A percentile compares a stretch with the other conserved stretches of the same genome.
phyloP scores from a whole-genome alignment of 1,284 basidiomycete genomes.

The Leccinum subrobustum region DNA sequence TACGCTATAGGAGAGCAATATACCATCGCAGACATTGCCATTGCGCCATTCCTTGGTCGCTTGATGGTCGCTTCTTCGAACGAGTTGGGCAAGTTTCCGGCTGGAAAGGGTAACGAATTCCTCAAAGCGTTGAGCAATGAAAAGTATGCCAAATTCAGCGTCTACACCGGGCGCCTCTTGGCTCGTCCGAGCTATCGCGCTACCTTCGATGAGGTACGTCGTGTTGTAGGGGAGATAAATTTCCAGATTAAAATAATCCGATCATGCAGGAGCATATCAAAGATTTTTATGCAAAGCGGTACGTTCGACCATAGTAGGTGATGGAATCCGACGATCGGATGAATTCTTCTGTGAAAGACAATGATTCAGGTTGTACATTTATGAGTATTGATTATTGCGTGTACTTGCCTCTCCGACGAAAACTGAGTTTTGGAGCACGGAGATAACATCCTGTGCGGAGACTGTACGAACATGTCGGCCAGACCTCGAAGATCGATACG shows the following conservation, averaged over 20 bases:
- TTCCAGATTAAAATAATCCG: not conserved
- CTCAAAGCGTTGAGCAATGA: conserved; percentile 23
- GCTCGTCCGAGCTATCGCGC: conserved; percentile 29
- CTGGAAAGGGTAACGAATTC: conserved; percentile 31
- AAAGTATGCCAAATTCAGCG: conserved; percentile 31
- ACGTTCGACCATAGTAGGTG: conserved; percentile 4
- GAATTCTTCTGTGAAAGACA: not conserved
- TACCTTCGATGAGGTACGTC: conserved; percentile 35
- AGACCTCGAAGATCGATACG: not conserved
- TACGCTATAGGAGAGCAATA: conserved; percentile 47
- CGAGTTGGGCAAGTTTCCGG: conserved; percentile 32
- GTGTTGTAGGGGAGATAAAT: not conserved
- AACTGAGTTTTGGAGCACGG: not conserved
- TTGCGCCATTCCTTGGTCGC: conserved; percentile 38
- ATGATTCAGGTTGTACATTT: not conserved
- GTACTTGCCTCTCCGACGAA: not conserved
- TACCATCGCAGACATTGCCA: conserved; percentile 32
- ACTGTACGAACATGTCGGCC: not conserved
- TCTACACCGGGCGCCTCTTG: conserved; percentile 31
- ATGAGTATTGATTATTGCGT: not conserved
- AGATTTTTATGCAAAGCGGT: not conserved
- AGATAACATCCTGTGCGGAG: not conserved
- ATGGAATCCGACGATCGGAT: not conserved
- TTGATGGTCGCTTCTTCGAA: conserved; percentile 26
- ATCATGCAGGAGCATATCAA: conserved; percentile 14